Evolutionary conservation across 169 alveolate genomes (phyloP), one percentile per base, ranked within the genome.

Genomic region (Besnoitia besnoiti): DNA sequence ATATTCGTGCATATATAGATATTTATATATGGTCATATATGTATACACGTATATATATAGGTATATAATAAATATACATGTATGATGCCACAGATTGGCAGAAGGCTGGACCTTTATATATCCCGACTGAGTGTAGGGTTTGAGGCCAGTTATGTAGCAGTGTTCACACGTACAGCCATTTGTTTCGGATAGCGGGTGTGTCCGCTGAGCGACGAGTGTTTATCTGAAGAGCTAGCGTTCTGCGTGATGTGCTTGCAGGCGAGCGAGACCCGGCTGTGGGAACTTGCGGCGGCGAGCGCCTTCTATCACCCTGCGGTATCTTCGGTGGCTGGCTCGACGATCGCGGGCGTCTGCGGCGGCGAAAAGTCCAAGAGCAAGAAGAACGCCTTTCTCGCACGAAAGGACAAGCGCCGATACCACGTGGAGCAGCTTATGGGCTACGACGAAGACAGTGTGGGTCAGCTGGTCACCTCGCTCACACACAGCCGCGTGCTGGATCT

Each of bases 401-500:
- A 30, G 42, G 44, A 7, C 80, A 30, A n/a, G 80, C 19, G n/a
- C 39, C 44, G 39, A 42, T 42, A 1, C 10, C 7, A 67, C 42
- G 44, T 33, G 67, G 80, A 67, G 24, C 10, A 50, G 62, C 19
- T 14, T 19, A 3, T 67, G 80, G 42, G 0, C 10, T 30, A 30
- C 47, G 80, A 67, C 80, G 80, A 67, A 35, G 46, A 67, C 47
- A 35, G 80, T 16, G 80, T 67, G 30, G 80, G 10, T 21, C 4
- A 37, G 80, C 80, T 67, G 44, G 19, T 42, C 14, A 35, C 44
- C 39, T 3, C 80, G 10, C 44, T 67, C 47, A 67, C 80, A 42
- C 80, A 67, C 21, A 35, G 80, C n/a, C 80, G 80, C 80, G 80
- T 67, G 46, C 80, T 67, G 24, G 80, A 67, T n/a, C 44, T 67